Base-by-base conservation (phyloP, 345 rosid species). In the Brassica juncea region DNA sequence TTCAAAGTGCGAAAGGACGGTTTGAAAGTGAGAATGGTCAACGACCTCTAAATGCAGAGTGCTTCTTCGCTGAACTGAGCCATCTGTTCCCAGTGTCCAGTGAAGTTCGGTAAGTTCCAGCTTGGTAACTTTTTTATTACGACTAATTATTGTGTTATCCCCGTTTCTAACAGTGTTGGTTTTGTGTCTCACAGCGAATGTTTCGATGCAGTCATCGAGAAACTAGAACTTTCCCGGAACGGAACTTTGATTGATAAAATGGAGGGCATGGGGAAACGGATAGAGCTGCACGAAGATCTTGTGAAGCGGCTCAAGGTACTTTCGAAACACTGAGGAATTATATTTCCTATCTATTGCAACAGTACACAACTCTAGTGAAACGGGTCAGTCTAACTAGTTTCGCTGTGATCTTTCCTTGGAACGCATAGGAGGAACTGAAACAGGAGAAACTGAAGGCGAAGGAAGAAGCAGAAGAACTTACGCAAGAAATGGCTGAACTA, bases 401-500 rank as follows among this genome's bases (percentile, higher is more conserved):
- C 10, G 19, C 4, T 70, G 63, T 31, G 16, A 37, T 69, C 4
- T 27, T 60, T 69, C 6, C 16, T 61, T 61, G 47, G 34, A 62
- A 49, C 49, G 16, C 14, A 49, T 68, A 81, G 84, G 90, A 88
- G 44, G 97, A 91, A 61, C 39, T 92, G 83, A 88, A 84, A 82
- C 86, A 84, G 74, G 94, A 92, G 81, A 92, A 88, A 79, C 82
- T 86, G 72, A 92, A 87, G 76, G 88, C 97, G 47, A 91, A 89
- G 85, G 99, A 94, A 82, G 98, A 94, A 83, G 87, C 97, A 1
- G 97, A 94, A 77, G 97, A 94, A 77, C 86, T 94, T 59, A 88
- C 94, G 19, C 97, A 94, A 84, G 97, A 92, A 87, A 94, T 92
- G 97, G 97, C 97, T 32, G 98, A 94, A 78, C 81, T 94, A 71